Conservation (phyloP, 2,329 filamentous ascomycete genomes). For the Colletotrichum chrysophilum region DNA sequence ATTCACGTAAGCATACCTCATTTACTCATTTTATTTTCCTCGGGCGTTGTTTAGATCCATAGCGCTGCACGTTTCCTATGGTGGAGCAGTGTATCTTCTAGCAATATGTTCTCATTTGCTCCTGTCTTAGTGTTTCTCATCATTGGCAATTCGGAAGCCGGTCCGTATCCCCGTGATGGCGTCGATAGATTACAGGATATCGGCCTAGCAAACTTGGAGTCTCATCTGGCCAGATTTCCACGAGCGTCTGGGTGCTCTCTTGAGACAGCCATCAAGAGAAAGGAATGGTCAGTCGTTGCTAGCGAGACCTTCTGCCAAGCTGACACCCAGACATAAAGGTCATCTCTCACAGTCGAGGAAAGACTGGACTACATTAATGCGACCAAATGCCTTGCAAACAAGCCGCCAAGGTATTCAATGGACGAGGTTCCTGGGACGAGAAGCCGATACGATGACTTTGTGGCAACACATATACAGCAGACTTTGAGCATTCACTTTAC, state of each 20-base stretch:
- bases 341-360: background rate
- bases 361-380: conserved; percentile 26
- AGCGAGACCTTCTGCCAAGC: background rate
- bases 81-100: background rate
- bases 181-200: background rate
- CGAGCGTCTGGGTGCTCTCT: background rate
- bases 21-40: background rate
- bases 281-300: background rate
- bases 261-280: background rate
- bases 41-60: background rate
- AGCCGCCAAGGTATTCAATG: conserved; percentile 12
- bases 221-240: background rate
- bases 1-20: background rate
- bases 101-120: background rate
- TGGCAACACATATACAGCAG: conserved; percentile 34
- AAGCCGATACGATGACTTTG: conserved; percentile 36
- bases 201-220: background rate
- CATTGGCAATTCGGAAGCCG: background rate
- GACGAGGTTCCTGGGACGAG: conserved; percentile 27
- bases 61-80: fast-evolving
- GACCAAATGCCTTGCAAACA: conserved; percentile 26
- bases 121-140: background rate
- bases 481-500: conserved; percentile 28
- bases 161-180: background rate
- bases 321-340: background rate